Evolutionary conservation across 768 basidiomycete genomes (phyloP), one percentile per base, ranked within the genome.

Genomic region (Psilocybe sp.): DNA sequence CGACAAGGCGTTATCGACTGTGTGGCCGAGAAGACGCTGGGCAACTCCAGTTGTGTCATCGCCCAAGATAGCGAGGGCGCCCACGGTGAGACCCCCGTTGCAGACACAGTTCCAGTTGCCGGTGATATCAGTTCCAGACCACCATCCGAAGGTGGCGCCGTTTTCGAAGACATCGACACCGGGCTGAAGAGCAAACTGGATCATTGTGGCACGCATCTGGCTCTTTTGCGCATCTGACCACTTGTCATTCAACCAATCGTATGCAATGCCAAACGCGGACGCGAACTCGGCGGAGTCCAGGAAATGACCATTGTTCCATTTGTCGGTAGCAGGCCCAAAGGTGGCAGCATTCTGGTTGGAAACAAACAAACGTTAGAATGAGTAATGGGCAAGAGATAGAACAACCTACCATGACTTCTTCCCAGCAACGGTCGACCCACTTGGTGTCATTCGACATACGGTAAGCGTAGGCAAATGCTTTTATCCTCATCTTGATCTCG

Each of bases 61-160:
- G 31, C 79, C 85, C 12, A 93, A 71, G 60, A 99, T 93, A 32
- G 97, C 94, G 50, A 99, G 84, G 1, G 97, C 81, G 40, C 79
- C 97, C 63, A 98, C 66, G 15, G 89, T 92, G 54, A 98, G 72
- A 50, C 97, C 97, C 41, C 82, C 80, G 66, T 98, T 98, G 74
- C 87, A 93, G 49, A 92, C 91, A 66, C 96, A 98, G 67, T 99
- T 99, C 97, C 97, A 99, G 76, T 98, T 99, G 15, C 96, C 96
- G 52, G 77, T 77, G 40, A 80, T 79, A 53, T 73, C 77, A 44
- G 56, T 76, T 45, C 36, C 33, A 44, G 69, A 77, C 94, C 94
- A 97, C 94, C 94, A 97, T 42, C 86, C 85, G 45, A 72, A 77
- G 23, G 63, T 54, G 39, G 71, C 60, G 5, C 44, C 40, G 46